Conservation (phyloP, 169 alveolate species). For the Plasmodium reichenowi region DNA sequence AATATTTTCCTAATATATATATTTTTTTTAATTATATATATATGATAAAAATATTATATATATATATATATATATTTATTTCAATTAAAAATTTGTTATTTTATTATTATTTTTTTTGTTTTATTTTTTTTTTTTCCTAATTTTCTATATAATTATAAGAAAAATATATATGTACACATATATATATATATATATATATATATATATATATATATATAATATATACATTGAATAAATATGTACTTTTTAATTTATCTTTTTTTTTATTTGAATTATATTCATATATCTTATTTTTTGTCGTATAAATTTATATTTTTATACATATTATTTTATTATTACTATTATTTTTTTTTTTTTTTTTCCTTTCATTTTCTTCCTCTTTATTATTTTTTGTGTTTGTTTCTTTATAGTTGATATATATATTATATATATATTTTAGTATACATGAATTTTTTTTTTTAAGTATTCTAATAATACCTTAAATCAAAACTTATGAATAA, state of each 20-base stretch:
- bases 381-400: constrained; percentile 1
- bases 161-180: not conserved
- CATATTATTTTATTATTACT: not conserved
- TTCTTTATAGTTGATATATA: not conserved
- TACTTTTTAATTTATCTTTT: not conserved
- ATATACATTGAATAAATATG: constrained; percentile 7
- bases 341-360: not conserved
- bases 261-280: constrained; percentile 3
- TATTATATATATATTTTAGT: not conserved
- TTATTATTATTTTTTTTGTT: no score
- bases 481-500: constrained; percentile 36
- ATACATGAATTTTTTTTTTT: constrained; percentile 9
- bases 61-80: not conserved
- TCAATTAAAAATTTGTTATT: no score
- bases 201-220: not conserved
- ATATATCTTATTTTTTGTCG: not conserved
- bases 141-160: no score
- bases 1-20: not conserved
- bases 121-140: no score
- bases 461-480: constrained; percentile 3
- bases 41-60: not conserved
- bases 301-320: not conserved
- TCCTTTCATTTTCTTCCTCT: not conserved
- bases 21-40: not conserved
- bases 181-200: constrained; percentile 5